Conservation (phyloP, 257 asterid genomes). For the Datura wrightii region DNA sequence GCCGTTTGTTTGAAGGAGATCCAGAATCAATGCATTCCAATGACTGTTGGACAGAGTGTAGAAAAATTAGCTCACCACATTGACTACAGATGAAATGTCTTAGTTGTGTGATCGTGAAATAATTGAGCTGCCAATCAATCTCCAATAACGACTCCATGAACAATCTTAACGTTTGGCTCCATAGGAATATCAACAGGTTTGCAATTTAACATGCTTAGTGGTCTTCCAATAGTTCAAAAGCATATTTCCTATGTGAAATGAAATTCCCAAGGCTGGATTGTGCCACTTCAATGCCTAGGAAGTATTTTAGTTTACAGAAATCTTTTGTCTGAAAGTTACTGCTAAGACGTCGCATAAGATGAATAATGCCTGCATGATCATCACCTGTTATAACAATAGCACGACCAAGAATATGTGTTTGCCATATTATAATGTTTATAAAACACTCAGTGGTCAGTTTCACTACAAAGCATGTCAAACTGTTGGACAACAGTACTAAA, state of each 20-base stretch:
- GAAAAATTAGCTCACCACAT: background rate
- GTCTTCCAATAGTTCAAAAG: background rate
- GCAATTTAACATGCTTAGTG: background rate
- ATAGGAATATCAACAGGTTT: background rate
- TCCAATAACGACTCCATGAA: background rate
- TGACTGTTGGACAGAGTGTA: background rate
- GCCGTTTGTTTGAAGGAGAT: background rate
- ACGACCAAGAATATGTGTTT: background rate
- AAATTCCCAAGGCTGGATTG: background rate
- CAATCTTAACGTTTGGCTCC: background rate
- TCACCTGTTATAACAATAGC: background rate
- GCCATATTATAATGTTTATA: background rate
- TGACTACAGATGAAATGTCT: background rate
- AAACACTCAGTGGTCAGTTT: background rate
- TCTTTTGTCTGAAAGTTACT: slow-evolving; percentile 16
- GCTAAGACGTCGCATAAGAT: background rate
- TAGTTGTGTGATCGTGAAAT: background rate
- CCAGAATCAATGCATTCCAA: background rate
- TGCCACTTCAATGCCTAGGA: slow-evolving; percentile 18
- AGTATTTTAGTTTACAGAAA: background rate
- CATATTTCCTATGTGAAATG: slow-evolving; percentile 3
- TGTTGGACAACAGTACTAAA: background rate
- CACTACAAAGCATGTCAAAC: background rate
- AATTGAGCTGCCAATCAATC: background rate
- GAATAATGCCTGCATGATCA: background rate